A percentile compares a stretch with the other conserved stretches of the same genome.
These are phyloP conservation scores for Aspergillus latus DNA, from an alignment of 2,329 filamentous ascomycete species.

Conservation along the genomic window DNA sequence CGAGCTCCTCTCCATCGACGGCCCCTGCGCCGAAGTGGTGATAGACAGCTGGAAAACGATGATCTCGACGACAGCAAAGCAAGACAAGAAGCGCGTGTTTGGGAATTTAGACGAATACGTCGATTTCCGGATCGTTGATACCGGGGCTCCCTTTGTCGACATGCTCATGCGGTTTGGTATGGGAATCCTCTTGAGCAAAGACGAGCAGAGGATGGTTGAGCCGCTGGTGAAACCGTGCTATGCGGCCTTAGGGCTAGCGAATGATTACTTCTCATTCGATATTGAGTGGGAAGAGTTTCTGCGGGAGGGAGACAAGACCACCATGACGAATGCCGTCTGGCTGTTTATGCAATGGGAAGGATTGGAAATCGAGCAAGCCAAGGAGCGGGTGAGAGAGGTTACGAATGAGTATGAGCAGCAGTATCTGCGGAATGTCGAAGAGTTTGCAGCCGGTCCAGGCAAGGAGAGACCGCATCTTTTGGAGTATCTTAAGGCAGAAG, in stretches of 20 bases:
- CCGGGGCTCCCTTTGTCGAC: conserved; percentile 20
- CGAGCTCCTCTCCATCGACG: conserved; percentile 17
- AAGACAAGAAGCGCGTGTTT: conserved; percentile 20
- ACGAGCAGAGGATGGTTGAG: conserved; percentile 11
- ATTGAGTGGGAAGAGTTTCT: conserved; percentile 21
- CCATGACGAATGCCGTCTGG: conserved; percentile 22
- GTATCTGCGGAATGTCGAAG: conserved; percentile 10
- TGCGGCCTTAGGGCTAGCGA: conserved; percentile 19
- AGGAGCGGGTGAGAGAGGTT: conserved; percentile 10
- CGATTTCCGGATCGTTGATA: conserved; percentile 23
- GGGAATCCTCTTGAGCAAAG: conserved; percentile 13
- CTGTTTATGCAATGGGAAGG: conserved; percentile 20
- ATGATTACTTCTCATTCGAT: conserved; percentile 23
- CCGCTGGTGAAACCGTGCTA: conserved; percentile 18
- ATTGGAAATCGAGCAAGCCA: conserved; percentile 12
- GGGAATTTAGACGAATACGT: conserved; percentile 18
- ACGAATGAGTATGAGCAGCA: conserved; percentile 14
- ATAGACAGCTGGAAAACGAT: conserved; percentile 22
- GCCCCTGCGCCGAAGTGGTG: conserved; percentile 18
- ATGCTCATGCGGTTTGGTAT: conserved; percentile 21
- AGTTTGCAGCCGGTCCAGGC: not conserved
- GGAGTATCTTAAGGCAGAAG: conserved; percentile 14
- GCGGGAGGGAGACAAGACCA: not conserved
- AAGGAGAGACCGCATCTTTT: conserved; percentile 3
- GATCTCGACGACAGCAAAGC: conserved; percentile 19